These are phyloP conservation scores for Iberis amara DNA, from an alignment of 441 rosid genomes.

Conservation along the genomic window DNA sequence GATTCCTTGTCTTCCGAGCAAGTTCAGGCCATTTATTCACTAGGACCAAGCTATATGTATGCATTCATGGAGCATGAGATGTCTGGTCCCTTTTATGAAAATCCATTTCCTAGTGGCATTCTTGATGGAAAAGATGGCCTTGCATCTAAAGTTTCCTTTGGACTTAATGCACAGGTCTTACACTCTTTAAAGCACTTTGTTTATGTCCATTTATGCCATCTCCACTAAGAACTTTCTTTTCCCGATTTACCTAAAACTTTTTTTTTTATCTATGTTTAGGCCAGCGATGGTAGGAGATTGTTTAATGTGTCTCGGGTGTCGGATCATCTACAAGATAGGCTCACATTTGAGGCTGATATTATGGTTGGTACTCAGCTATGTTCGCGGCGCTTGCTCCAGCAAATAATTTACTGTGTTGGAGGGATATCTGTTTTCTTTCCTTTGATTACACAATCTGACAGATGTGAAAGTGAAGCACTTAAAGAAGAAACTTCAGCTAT, in stretches of 20 bases:
- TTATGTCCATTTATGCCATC: neutral
- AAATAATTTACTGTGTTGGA: constrained; percentile 95
- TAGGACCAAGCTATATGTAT: constrained; percentile 99
- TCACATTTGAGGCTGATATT: constrained; percentile 73
- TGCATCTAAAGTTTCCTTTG: constrained; percentile 84
- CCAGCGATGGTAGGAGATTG: constrained; percentile 80
- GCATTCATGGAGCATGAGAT: constrained; percentile 81
- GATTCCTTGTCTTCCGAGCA: constrained; percentile 90
- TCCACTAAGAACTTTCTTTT: constrained; percentile 17
- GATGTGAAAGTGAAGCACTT: constrained; percentile 62
- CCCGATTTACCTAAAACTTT: constrained; percentile 4
- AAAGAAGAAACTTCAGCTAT: constrained; percentile 49
- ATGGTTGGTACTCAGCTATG: constrained; percentile 87
- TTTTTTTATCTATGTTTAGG: constrained; percentile 52
- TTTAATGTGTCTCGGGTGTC: constrained; percentile 76
- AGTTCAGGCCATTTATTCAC: constrained; percentile 71
- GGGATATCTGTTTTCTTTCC: constrained; percentile 98
- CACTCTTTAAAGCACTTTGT: constrained; percentile 16
- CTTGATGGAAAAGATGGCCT: constrained; percentile 96
- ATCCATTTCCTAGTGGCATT: constrained; percentile 68
- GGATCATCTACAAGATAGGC: constrained; percentile 63
- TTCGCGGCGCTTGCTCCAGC: constrained; percentile 90
- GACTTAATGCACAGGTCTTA: constrained; percentile 93
- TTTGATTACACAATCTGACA: constrained; percentile 79
- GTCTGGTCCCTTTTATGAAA: constrained; percentile 50